Evolutionary conservation across 2,329 filamentous ascomycete species (phyloP), one percentile per base, ranked within the genome.

Genomic region (Fusarium palustre): DNA sequence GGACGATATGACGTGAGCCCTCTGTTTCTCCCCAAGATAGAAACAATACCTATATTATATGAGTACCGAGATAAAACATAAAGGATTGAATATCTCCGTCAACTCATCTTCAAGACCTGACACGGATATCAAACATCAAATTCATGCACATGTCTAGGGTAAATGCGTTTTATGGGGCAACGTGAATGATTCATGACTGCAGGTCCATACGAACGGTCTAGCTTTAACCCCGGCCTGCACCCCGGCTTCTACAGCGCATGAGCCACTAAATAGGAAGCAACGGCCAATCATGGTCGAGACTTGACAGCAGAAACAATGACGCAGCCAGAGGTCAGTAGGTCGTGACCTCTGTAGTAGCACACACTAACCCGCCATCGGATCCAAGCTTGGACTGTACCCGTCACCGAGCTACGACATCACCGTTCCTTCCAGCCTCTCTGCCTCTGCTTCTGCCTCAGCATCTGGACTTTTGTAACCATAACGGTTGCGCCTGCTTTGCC

Each of bases 351-450:
- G 50, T 54, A 50, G 50, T 24, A 24, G 33, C 13, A 52, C 15
- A 33, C 48, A 34, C 33, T 41, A 49, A 49, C 55, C 56, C 55
- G 56, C 56, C 43, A 43, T 57, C 42, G 50, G 43, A 54, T 56
- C 48, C 55, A 61, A 71, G 64, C 60, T 64, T 64, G 53, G 45
- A 39, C 45, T 60, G 52, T 63, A 48, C 52, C 48, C 60, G 62
- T 54, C 62, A 65, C 61, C 57, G 59, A 72, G 70, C 69, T 61
- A 65, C 68, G 57, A 71, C 67, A 70, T 70, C 62, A 45, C 54
- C 57, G 50, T 48, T 28, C 50, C 55, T 53, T 47, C 55, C 62
- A 24, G 49, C 60, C 62, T 45, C 62, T 45, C 25, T 30, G n/a
- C 22, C 16, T 49, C 45, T 12, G 45, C 33, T 34, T 39, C 59